Evolutionary conservation across 495 filamentous ascomycete species (phyloP).

Genomic region (Penicillium coffeae): DNA sequence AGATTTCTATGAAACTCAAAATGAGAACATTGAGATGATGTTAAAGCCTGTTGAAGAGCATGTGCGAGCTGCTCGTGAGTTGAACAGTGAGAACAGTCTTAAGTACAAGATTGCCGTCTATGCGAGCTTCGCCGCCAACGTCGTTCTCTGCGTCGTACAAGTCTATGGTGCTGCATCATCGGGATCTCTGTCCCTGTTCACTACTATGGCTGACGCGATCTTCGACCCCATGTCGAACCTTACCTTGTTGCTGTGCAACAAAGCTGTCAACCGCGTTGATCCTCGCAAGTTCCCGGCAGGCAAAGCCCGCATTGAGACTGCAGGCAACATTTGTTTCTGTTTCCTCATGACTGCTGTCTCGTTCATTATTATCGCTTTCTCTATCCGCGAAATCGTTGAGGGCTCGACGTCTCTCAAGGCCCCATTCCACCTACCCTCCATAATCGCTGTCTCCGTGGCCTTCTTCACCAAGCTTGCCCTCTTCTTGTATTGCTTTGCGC

Average conservation of each 20-base stretch:
- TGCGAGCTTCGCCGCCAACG: constrained; percentile 84
- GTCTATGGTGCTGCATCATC: constrained; percentile 86
- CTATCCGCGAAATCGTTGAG: constrained; percentile 60
- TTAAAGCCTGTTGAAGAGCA: constrained; percentile 94
- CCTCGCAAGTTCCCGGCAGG: constrained; percentile 87
- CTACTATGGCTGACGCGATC: constrained; percentile 94
- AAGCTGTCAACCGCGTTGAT: constrained; percentile 85
- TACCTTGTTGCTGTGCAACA: constrained; percentile 80
- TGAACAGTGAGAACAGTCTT: constrained; percentile 74
- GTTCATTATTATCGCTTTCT: constrained; percentile 85
- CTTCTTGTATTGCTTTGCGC: constrained; percentile 88
- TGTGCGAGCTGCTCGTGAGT: constrained; percentile 69
- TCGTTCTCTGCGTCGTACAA: constrained; percentile 73
- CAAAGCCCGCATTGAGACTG: constrained; percentile 92
- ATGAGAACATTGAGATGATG: constrained; percentile 87
- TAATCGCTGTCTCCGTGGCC: constrained; percentile 82
- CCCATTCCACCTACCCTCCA: constrained; percentile 74
- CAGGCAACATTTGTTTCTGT: constrained; percentile 95
- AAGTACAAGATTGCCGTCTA: constrained; percentile 86
- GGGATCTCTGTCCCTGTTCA: constrained; percentile 88
- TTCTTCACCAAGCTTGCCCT: constrained; percentile 79
- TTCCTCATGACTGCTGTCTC: constrained; percentile 94
- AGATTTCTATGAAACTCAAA: constrained; percentile 87
- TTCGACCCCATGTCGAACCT: constrained; percentile 94
- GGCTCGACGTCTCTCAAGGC: constrained; percentile 43